Base-by-base conservation (phyloP, 108 stramenopile genomes). In the Cyclotella cryptica region DNA sequence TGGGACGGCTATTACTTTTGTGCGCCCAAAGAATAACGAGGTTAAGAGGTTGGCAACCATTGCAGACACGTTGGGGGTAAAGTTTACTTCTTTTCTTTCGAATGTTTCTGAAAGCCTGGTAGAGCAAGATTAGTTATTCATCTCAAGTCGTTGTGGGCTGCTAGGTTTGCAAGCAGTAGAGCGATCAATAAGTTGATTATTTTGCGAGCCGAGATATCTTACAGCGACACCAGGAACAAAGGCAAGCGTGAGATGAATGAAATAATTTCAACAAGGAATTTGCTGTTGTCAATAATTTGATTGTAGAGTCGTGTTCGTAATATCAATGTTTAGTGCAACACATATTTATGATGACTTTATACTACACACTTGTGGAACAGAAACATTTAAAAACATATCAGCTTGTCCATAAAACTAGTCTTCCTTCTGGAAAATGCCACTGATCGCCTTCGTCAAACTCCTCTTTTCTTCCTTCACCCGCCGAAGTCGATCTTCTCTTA, bases 1-100 rank as follows among this genome's bases (percentile, higher is more conserved):
- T 24, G 91, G 91, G 10, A 79, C 73, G 42, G 85, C 83, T 0
- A 77, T 89, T 13, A 87, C 88, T n/a, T 73, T 89, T 39, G 76
- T 87, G 18, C 53, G 77, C 21, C 52, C 75, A 28, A 68, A 52
- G 71, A 72, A 77, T 17, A 83, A 75, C 26, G 87, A 89, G 49
- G 80, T 74, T 8, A 63, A 69, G 18, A 74, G 80, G 51, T 67
- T 89, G 55, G 85, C 66, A 1, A 74, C 79, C 19, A 85, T 89
- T 60, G 83, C 84, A 22, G 83, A 87, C 39, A 78, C 87, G 30
- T 66, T 89, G 44, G 87, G 87, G 4, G 49, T 87, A 47, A 78
- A 75, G 57, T 86, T 86, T 72, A 62, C 42, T 57, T 14, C 59
- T 42, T 41, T 27, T 44, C 35, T 51, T 11, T 66, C 58, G 19